Evolutionary conservation across 768 basidiomycete genomes (phyloP).

Genomic region (Lactarius vividus): DNA sequence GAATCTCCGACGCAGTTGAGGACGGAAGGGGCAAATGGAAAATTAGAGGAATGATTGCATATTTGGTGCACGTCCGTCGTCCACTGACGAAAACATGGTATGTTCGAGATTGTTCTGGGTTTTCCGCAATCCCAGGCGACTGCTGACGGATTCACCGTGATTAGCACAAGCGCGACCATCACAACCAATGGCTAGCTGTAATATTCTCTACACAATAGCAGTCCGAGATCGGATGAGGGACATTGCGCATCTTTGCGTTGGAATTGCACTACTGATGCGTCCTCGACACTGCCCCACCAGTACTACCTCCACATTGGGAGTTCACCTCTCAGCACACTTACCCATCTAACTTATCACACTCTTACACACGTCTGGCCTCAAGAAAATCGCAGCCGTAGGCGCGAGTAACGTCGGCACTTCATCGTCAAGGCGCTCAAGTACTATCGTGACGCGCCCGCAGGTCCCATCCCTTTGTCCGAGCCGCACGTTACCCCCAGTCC

Average conservation of each 20-base stretch:
- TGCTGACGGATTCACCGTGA: background rate
- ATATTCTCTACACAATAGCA: background rate
- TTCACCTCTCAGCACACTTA: background rate
- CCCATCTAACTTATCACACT: background rate
- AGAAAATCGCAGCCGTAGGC: constrained; percentile 13
- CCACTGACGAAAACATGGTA: background rate
- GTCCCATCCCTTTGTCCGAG: background rate
- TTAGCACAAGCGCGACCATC: background rate
- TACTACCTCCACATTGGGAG: background rate
- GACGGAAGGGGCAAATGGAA: no score
- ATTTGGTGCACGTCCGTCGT: background rate
- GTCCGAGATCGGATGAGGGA: background rate
- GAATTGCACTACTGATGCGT: background rate
- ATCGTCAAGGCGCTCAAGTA: constrained; percentile 26
- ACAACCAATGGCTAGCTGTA: background rate
- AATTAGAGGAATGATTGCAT: background rate
- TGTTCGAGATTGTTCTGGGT: background rate
- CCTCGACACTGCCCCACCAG: background rate
- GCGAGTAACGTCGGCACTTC: constrained; percentile 22
- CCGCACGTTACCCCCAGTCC: background rate
- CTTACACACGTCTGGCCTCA: constrained; percentile 19
- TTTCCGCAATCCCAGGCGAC: background rate
- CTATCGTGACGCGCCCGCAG: constrained; percentile 24
- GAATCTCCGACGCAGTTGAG: no score
- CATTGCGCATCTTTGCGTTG: no score